Evolutionary conservation across 139 green algal species (phyloP), one percentile per base, ranked within the genome.

Genomic region (Volvox reticuliferus): DNA sequence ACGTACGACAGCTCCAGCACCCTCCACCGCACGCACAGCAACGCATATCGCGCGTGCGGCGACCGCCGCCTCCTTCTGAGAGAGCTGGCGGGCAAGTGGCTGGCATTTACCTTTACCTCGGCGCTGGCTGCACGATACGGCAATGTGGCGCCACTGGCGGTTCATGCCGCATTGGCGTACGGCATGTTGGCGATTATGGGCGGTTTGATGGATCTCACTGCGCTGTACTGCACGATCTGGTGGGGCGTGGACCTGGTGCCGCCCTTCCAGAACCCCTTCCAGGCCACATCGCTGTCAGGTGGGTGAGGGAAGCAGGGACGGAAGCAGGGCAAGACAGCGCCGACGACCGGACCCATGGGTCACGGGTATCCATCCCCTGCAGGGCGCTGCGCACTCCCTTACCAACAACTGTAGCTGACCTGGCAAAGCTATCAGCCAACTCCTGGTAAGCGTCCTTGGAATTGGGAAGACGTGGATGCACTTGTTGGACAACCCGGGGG

Each of bases 111-210:
- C 32, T 55, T 26, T 24, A 18, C 61, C 22, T 37, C 55, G 0
- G 73, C 32, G 2, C 16, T 77, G 20, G 87, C 76, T 0, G 62
- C 14, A 36, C 21, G n/a, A 12, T 87, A 77, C 81, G 73, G 33
- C 71, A 24, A 1, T 17, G 21, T 30, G n/a, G 50, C 28, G 14
- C 32, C 55, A 24, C 87, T 91, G 76, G 77, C 76, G 24, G 33
- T 91, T 1, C 87, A 91, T 77, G 76, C 35, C 17, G 87, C 77
- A 0, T 63, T 91, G 62, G 32, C 50, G 32, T 71, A 55, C 62
- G 87, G 62, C 87, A 91, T 91, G 87, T 5, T 79, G 30, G 85
- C 85, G 36, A n/a, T 71, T 28, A 69, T 91, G 61, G 87, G 87
- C 22, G 76, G 87, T 30, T 1, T 91, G 33, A 91, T 91, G 87